Evolutionary conservation across 306 rosid genomes (phyloP), one percentile per base, ranked within the genome.

Genomic region (Crataegus laevigata): DNA sequence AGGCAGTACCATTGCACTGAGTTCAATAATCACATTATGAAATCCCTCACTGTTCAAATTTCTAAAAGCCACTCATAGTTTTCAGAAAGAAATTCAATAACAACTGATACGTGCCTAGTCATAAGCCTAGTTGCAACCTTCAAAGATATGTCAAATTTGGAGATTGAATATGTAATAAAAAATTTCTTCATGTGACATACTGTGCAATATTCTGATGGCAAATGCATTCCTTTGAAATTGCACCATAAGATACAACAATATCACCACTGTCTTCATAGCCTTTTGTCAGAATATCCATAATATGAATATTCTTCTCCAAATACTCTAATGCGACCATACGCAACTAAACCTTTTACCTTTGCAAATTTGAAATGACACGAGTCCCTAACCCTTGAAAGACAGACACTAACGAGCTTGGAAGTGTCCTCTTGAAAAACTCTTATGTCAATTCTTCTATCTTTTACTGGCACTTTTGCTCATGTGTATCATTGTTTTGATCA

Each of bases 301-400:
- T 50, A 82, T 91, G 89, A 24, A 91, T 43, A 57, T 91, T 91
- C 5, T 58, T 73, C 57, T 91, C 90, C 71, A 91, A 72, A 47
- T 81, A 89, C 32, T 82, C 84, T 9, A 91, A 86, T 68, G 91
- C 89, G 34, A 89, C 29, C 66, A 89, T 13, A 73, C 57, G 78
- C 29, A 88, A 84, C 60, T 76, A 72, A 64, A 89, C 85, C 32
- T 77, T 71, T 67, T 88, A 93, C 81, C 87, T 81, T 74, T 84
- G 93, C 80, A 91, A 83, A 84, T 89, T 91, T 22, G 94, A 85
- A 55, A 89, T 50, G 42, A 89, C 85, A 57, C 80, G 91, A 60
- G 90, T 88, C 91, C 80, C 97, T 3, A 82, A 69, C 72, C 47
- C 67, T 91, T 3, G 90, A 82, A 66, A 88, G 83, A 77, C 59